Conservation (phyloP, 331 rosid genomes). For the Telfairia occidentalis region DNA sequence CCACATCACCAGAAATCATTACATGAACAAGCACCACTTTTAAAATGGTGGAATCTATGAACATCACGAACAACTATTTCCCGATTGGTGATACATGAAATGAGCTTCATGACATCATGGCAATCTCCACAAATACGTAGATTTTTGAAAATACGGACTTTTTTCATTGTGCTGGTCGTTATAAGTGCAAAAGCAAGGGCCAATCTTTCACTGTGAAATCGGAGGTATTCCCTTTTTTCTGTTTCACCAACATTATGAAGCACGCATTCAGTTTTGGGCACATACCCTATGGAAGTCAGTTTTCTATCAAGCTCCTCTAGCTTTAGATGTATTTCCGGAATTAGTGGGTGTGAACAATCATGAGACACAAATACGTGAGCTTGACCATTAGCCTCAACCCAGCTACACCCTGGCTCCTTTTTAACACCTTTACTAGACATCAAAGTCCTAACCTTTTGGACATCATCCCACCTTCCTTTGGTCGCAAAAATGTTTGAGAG, state of each 20-base stretch:
- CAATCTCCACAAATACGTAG: conserved; percentile 56
- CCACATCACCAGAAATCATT: conserved; percentile 45
- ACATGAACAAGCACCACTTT: conserved; percentile 53
- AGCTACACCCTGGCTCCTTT: conserved; percentile 77
- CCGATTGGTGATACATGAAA: conserved; percentile 32
- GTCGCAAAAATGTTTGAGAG: conserved; percentile 56
- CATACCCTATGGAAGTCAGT: conserved; percentile 30
- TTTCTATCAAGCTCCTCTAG: conserved; percentile 40
- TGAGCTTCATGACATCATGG: conserved; percentile 51
- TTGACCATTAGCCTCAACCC: conserved; percentile 44
- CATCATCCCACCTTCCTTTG: conserved; percentile 52
- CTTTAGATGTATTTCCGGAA: conserved; percentile 31
- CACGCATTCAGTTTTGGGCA: conserved; percentile 36
- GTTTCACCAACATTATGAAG: conserved; percentile 37
- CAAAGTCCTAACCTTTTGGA: conserved; percentile 33
- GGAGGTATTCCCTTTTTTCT: conserved; percentile 44
- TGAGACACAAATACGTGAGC: conserved; percentile 38
- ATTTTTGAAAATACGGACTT: conserved; percentile 47
- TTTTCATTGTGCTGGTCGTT: conserved; percentile 20
- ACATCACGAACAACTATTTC: conserved; percentile 53
- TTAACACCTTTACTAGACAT: conserved; percentile 47
- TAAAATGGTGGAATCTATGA: conserved; percentile 52
- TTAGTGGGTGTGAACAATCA: conserved; percentile 34
- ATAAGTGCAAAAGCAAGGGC: conserved; percentile 53
- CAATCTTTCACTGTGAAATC: conserved; percentile 58